These are phyloP conservation scores for Takakia lepidozioides DNA, from an alignment of 225 moss, liverwort and hornwort genomes.

Conservation along the genomic window DNA sequence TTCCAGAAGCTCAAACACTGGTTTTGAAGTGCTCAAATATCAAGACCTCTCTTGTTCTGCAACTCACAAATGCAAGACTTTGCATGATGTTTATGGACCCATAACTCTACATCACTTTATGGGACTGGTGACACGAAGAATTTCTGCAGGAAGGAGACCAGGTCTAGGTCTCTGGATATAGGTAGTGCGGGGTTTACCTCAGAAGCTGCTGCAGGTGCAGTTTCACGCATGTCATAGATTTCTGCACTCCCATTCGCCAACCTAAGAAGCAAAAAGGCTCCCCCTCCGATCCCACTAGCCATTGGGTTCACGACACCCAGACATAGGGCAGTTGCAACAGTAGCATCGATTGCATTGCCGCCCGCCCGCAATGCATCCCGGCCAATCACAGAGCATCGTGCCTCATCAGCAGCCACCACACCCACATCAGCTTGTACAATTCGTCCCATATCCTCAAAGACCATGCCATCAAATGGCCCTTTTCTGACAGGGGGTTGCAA, in stretches of 20 bases:
- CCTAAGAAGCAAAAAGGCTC: conserved; percentile 57
- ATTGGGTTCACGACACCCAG: conserved; percentile 62
- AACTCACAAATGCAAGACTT: no score
- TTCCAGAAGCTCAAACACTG: no score
- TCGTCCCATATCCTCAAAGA: conserved; percentile 11
- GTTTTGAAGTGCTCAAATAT: no score
- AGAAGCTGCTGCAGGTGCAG: conserved; percentile 46
- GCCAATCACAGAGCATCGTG: conserved; percentile 65
- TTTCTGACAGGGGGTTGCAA: not conserved
- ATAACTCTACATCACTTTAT: no score
- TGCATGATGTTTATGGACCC: no score
- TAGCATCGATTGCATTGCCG: conserved; percentile 69
- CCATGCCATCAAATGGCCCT: not conserved
- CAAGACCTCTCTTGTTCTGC: no score
- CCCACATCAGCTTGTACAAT: conserved; percentile 48
- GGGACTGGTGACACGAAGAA: no score
- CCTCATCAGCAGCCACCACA: conserved; percentile 68
- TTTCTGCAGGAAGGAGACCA: no score
- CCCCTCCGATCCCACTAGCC: conserved; percentile 78
- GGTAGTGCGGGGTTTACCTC: conserved; percentile 38
- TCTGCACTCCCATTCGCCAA: conserved; percentile 47
- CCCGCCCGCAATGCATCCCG: conserved; percentile 29
- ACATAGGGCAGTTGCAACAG: conserved; percentile 62
- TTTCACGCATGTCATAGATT: conserved; percentile 75
- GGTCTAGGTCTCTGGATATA: no score